Base-by-base conservation (phyloP, 148 eudicot species). In the Chenopodium quinoa region DNA sequence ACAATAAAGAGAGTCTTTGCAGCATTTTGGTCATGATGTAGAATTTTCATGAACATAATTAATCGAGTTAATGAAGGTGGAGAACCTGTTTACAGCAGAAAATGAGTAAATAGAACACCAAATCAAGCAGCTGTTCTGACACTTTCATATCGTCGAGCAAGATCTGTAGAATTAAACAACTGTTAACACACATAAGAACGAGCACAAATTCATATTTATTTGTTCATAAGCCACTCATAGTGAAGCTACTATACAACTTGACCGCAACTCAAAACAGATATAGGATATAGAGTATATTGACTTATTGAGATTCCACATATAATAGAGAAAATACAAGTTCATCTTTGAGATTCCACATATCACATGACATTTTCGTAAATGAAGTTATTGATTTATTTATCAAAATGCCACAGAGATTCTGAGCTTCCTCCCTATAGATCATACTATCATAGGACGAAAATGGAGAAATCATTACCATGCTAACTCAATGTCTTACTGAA, bases 81-180 rank as follows among this genome's bases (percentile, higher is more conserved):
- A 27, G 37, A 86, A 96, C 99, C 99, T 93, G 90, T 79, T 85
- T 80, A 83, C 78, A 86, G 89, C 89, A 90, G 80, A 86, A 66
- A 72, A 91, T 81, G 73, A 94, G 87, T 75, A 86, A 58, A 86
- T 88, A 91, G 84, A 92, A 92, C 81, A 94, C 92, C 84, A 96
- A 86, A 88, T 96, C 99, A 86, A 96, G 86, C 80, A 94, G 83
- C 86, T 94, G 97, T 73, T 89, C 94, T 65, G 92, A 89, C 81
- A 96, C 89, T 83, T 88, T 92, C 84, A 91, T 81, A 82, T 96
- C 97, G 73, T 96, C 98, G 9, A 94, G 89, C 86, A 96, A 75
- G 85, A 96, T 91, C 98, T 96, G 97, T 34, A 85, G 85, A 68
- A 54, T 65, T 52, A 79, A 72, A 34, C 68, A 71, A 73, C 9